Conservation (phyloP, 163 green algal genomes). For the Chlorella variabilis region DNA sequence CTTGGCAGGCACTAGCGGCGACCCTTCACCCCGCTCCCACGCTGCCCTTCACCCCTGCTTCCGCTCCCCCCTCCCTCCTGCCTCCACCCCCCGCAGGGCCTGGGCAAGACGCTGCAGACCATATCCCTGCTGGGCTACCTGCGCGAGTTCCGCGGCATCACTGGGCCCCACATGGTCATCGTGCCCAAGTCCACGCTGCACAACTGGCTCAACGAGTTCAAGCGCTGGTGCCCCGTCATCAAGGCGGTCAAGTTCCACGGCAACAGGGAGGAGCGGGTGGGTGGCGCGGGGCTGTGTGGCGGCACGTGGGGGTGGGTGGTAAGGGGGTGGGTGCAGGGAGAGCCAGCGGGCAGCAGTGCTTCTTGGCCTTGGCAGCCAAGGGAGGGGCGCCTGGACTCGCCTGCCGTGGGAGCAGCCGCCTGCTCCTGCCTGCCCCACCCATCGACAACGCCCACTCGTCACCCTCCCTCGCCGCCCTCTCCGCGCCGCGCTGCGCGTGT, state of each 20-base stretch:
- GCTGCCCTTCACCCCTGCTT: no score
- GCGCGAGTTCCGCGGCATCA: constrained; percentile 96
- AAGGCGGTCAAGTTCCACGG: constrained; percentile 95
- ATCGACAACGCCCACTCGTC: no score
- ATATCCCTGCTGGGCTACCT: constrained; percentile 98
- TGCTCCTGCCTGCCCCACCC: no score
- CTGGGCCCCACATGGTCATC: constrained; percentile 95
- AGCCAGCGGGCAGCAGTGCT: no score
- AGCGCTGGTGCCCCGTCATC: constrained; percentile 93
- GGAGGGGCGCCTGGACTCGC: no score
- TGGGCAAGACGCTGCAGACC: constrained; percentile 98
- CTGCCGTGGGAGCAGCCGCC: no score
- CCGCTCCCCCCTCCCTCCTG: constrained; percentile 33
- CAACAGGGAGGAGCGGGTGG: constrained; percentile 87
- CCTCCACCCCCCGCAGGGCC: constrained; percentile 65
- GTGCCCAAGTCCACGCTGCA: constrained; percentile 98
- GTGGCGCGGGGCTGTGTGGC: background rate
- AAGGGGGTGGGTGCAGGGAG: background rate
- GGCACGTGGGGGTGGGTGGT: constrained; percentile 5
- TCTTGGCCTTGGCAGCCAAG: no score
- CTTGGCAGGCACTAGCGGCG: no score
- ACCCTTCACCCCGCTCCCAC: no score
- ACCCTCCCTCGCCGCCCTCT: no score
- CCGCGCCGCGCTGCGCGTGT: background rate
- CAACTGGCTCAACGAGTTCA: constrained; percentile 99